Conservation (phyloP, 441 rosid species). For the Metrosideros polymorpha region DNA sequence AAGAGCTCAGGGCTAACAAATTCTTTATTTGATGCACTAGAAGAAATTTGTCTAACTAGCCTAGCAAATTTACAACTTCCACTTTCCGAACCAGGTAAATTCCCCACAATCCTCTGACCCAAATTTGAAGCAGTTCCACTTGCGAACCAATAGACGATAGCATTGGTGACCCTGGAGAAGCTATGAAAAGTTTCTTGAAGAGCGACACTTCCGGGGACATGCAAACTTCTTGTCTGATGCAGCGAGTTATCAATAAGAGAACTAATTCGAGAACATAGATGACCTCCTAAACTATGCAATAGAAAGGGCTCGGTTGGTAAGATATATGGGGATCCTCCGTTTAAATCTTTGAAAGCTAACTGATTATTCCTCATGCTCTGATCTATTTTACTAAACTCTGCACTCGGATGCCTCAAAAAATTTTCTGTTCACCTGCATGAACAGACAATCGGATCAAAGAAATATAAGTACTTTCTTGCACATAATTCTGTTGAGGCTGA, state of each 20-base stretch:
- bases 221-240: conserved; percentile 16
- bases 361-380: conserved; percentile 31
- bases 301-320: conserved; percentile 40
- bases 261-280: conserved; percentile 24
- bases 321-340: conserved; percentile 28
- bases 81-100: conserved; percentile 17
- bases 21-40: conserved; percentile 18
- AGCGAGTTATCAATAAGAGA: conserved; percentile 6
- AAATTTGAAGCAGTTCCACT: conserved; percentile 34
- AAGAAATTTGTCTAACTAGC: conserved; percentile 24
- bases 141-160: conserved; percentile 46
- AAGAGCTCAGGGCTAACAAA: conserved; percentile 21
- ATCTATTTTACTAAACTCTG: background rate
- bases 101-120: conserved; percentile 25
- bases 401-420: background rate
- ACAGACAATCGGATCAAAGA: background rate
- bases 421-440: background rate
- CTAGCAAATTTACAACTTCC: conserved; percentile 19
- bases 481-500: background rate
- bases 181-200: conserved; percentile 52
- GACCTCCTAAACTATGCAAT: conserved; percentile 25
- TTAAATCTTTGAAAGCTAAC: conserved; percentile 37
- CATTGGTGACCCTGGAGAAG: conserved; percentile 54
- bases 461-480: background rate
- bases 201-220: conserved; percentile 37